Percentiles rank a stretch among this genome's conserved stretches.
These are phyloP conservation scores for Mediolabrus comicus DNA, from an alignment of 108 stramenopile species.

Conservation along the genomic window DNA sequence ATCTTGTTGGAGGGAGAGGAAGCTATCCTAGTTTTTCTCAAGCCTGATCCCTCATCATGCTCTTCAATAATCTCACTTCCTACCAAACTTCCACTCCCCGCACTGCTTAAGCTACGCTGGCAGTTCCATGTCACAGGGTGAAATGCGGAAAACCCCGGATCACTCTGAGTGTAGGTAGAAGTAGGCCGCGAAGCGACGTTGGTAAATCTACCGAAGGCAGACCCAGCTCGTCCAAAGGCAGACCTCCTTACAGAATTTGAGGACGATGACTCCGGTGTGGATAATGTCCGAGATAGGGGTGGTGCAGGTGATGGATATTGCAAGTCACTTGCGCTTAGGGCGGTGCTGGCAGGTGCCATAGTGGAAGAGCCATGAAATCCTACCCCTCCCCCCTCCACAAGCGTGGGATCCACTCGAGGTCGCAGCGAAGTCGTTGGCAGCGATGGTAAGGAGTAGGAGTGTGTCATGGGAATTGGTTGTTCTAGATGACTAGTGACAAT, in stretches of 20 bases:
- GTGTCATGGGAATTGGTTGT: not conserved
- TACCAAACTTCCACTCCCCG: slow-evolving; percentile 1
- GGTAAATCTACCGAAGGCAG: not conserved
- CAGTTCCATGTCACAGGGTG: not conserved
- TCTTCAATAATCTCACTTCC: not conserved
- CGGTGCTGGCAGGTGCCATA: not conserved
- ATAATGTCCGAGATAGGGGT: not conserved
- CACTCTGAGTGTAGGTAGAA: not conserved
- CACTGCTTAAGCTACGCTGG: not conserved
- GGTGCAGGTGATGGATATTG: not conserved
- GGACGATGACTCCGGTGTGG: not conserved
- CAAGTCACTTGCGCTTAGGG: not conserved
- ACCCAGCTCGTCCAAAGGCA: not conserved
- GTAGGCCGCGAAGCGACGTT: not conserved
- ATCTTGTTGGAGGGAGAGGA: not conserved
- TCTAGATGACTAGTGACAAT: not conserved
- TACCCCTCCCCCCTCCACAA: not conserved
- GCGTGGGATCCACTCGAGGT: not conserved
- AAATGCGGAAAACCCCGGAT: not conserved
- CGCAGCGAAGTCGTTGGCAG: not conserved
- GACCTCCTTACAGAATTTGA: not conserved
- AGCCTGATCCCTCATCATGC: not conserved
- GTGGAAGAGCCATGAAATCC: not conserved
- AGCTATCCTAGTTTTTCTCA: not conserved
- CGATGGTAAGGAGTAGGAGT: not conserved